A percentile compares a stretch with the other conserved stretches of the same genome.
Conservation (phyloP, 208 protist species). For the Trypanosoma cruzi region DNA sequence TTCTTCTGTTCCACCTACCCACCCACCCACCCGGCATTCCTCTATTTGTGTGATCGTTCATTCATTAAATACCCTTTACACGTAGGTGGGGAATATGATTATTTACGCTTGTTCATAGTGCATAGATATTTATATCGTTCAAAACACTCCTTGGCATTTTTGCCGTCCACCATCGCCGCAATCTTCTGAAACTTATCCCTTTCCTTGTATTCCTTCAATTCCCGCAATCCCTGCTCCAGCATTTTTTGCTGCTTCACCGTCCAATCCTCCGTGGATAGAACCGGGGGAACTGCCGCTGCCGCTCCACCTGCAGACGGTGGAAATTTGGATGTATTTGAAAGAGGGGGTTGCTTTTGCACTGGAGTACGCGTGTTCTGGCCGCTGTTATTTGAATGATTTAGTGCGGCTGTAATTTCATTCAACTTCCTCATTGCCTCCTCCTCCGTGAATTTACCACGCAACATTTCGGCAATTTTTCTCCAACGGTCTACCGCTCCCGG, state of each 20-base stretch:
- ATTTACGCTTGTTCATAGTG: slow-evolving; percentile 88
- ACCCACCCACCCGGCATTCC: no score
- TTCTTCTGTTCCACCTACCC: no score
- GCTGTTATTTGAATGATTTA: slow-evolving; percentile 39
- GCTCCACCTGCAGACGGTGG: slow-evolving; percentile 7
- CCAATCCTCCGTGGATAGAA: slow-evolving; percentile 85
- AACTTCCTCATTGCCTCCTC: slow-evolving; percentile 93
- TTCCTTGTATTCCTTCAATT: slow-evolving; percentile 93
- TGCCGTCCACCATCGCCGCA: slow-evolving; percentile 90
- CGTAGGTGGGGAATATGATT: slow-evolving; percentile 4
- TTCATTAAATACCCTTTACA: slow-evolving; percentile 11
- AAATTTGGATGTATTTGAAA: neutral
- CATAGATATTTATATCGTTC: slow-evolving; percentile 96
- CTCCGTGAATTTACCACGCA: slow-evolving; percentile 80
- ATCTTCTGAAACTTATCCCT: slow-evolving; percentile 97
- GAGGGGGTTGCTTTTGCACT: slow-evolving; percentile 11
- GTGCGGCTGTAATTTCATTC: slow-evolving; percentile 78
- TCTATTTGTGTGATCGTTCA: no score
- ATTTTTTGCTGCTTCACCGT: slow-evolving; percentile 95
- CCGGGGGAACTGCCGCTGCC: slow-evolving; percentile 6
- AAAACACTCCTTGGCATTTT: slow-evolving; percentile 96
- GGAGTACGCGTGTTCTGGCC: slow-evolving; percentile 7
- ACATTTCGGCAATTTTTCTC: slow-evolving; percentile 81
- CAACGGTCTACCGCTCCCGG: slow-evolving; percentile 93
- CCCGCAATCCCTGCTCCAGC: slow-evolving; percentile 92